Percentiles rank a stretch among this genome's conserved stretches.
These are phyloP conservation scores for Syzygium oleosum DNA, from an alignment of 345 rosid genomes.

Conservation along the genomic window DNA sequence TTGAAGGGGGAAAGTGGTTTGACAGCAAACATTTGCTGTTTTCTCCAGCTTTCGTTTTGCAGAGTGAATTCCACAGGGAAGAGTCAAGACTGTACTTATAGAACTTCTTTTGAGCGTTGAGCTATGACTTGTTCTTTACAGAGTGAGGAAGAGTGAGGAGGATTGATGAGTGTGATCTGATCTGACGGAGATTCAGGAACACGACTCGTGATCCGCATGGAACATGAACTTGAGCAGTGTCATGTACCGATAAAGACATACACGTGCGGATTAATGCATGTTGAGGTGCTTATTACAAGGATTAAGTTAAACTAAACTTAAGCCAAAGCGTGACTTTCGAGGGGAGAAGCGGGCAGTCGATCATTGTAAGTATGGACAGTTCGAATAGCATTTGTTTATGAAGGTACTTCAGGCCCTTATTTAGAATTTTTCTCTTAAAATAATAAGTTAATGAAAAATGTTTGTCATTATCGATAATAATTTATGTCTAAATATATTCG, in stretches of 20 bases:
- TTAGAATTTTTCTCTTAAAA: no score
- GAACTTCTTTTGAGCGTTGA: background rate
- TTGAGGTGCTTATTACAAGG: background rate
- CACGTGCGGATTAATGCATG: background rate
- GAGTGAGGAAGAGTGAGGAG: background rate
- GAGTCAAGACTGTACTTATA: background rate
- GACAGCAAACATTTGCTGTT: constrained; percentile 21
- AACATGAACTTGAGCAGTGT: background rate
- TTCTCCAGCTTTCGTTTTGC: background rate
- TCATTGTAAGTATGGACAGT: background rate
- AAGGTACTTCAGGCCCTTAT: no score
- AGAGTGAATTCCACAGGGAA: background rate
- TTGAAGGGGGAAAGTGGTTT: constrained; percentile 25
- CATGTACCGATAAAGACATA: background rate
- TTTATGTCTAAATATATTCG: no score
- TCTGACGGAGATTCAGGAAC: background rate
- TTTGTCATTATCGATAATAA: no score
- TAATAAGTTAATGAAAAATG: no score
- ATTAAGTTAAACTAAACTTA: background rate
- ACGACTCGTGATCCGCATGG: background rate
- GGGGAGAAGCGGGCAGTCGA: background rate
- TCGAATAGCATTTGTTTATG: background rate
- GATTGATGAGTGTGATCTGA: background rate
- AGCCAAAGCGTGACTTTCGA: background rate
- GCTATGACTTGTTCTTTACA: background rate